A percentile compares a stretch with the other conserved stretches of the same genome.
phyloP scores from a whole-genome alignment of 2,329 filamentous ascomycete species.

The Aspergillus luchuensis region DNA sequence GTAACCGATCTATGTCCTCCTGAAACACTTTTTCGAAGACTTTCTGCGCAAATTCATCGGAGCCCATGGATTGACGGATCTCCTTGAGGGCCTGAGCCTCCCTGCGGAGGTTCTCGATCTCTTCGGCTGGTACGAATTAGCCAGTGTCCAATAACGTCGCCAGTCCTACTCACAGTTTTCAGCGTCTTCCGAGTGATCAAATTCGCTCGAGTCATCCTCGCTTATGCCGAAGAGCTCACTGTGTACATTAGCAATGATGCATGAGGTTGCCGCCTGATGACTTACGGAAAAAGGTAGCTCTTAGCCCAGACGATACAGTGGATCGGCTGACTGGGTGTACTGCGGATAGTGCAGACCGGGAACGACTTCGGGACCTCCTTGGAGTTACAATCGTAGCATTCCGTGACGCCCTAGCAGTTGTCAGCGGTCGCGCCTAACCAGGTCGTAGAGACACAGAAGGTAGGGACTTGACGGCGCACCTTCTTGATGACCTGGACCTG shows the following conservation, averaged over 20 bases:
- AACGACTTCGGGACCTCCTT: slow-evolving; percentile 92
- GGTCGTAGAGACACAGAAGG: background rate
- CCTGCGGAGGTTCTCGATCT: slow-evolving; percentile 83
- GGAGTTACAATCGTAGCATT: slow-evolving; percentile 92
- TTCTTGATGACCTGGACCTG: slow-evolving; percentile 97
- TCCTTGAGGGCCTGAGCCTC: slow-evolving; percentile 82
- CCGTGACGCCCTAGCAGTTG: slow-evolving; percentile 67
- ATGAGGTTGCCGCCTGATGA: background rate
- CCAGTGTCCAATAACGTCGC: background rate
- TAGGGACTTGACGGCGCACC: slow-evolving; percentile 36
- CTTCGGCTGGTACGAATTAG: slow-evolving; percentile 56
- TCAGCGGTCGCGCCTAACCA: slow-evolving; percentile 14
- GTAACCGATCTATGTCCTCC: slow-evolving; percentile 77
- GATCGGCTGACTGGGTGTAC: slow-evolving; percentile 92
- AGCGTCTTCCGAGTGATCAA: slow-evolving; percentile 77
- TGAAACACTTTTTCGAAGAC: slow-evolving; percentile 94
- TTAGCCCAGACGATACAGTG: slow-evolving; percentile 99
- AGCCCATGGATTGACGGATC: slow-evolving; percentile 80
- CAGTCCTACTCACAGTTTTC: slow-evolving; percentile 67
- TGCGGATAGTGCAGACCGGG: slow-evolving; percentile 95
- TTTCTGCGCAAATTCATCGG: slow-evolving; percentile 71
- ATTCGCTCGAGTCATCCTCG: slow-evolving; percentile 76
- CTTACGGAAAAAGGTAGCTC: slow-evolving; percentile 81
- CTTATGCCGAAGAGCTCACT: slow-evolving; percentile 87
- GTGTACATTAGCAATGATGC: slow-evolving; percentile 27